Evolutionary conservation across 495 filamentous ascomycete genomes (phyloP), one percentile per base, ranked within the genome.

Genomic region (Aspergillus affinis): DNA sequence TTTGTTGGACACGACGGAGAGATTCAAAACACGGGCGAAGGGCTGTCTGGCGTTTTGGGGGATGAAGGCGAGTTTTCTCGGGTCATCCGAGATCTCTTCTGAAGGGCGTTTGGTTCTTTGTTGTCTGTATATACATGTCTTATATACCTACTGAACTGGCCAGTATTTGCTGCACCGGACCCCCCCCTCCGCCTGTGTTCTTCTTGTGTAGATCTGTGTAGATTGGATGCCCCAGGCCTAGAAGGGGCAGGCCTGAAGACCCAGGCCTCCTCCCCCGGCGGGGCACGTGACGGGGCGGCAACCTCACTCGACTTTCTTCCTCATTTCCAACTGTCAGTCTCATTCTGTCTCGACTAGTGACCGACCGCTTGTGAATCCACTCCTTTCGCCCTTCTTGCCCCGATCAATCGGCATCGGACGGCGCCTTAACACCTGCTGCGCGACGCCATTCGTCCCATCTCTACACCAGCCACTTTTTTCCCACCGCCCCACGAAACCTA

Each of bases 21-120:
- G 27, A 69, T 80, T 50, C 76, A 77, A 21, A 76, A 79, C 57
- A 77, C 76, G 26, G 75, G 71, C 1, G 75, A 80, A 51, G 80
- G 80, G 5, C 60, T 83, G 12, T 75, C 77, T 49, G 78, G 75
- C 19, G 75, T 82, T 20, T 74, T 86, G 63, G 84, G 84, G 3
- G 81, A 82, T 29, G 85, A 89, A 29, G 86, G 87, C 41, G 86
- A 88, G 64, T 78, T 90, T 63, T 79, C 83, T 50, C 78, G 80
- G 51, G 83, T 88, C 48, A 79, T 91, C 66, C 77, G 81, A 51
- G 82, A 86, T 70, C 68, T 90, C n/a, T 90, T 90, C 65, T 90
- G 72, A 78, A 19, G 47, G 23, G 2, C n/a, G 45, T 26, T 21
- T 10, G 48, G 23, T 20, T 20, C 3, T 26, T 0, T 20, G 19